Evolutionary conservation across 768 basidiomycete genomes (phyloP).

Genomic region (Boletus tomentosulus): DNA sequence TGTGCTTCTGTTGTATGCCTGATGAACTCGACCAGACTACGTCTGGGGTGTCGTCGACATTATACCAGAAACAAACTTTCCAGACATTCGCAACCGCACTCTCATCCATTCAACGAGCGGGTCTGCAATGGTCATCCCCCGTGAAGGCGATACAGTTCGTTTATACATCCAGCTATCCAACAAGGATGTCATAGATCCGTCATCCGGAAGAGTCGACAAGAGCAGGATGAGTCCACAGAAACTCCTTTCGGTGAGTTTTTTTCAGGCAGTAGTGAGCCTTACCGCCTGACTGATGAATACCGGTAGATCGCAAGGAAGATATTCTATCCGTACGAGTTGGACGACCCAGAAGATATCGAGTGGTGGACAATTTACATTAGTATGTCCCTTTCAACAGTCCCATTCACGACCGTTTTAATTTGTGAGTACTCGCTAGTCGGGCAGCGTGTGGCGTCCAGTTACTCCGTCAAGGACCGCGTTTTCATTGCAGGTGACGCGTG

Average conservation of each 20-base stretch:
- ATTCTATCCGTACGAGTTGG: constrained; percentile 52
- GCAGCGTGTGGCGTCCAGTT: constrained; percentile 67
- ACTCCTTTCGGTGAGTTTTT: constrained; percentile 45
- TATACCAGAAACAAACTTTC: constrained; percentile 68
- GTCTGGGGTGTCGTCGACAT: constrained; percentile 84
- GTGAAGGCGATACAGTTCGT: constrained; percentile 64
- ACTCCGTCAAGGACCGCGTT: constrained; percentile 55
- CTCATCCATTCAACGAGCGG: constrained; percentile 68
- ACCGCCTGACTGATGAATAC: not conserved
- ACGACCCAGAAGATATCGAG: constrained; percentile 45
- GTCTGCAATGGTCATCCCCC: constrained; percentile 70
- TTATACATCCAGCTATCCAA: constrained; percentile 67
- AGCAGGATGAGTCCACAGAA: constrained; percentile 44
- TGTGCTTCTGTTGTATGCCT: not conserved
- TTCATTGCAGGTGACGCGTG: constrained; percentile 80
- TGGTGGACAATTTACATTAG: constrained; percentile 77
- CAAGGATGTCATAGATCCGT: constrained; percentile 40
- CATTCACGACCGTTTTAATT: not conserved
- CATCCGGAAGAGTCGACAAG: constrained; percentile 52
- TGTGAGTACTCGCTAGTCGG: constrained; percentile 44
- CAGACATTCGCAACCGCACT: constrained; percentile 63
- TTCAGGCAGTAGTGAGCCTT: too few species aligned
- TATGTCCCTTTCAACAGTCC: constrained; percentile 27
- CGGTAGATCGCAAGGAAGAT: constrained; percentile 51
- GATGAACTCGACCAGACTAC: constrained; percentile 43